Evolutionary conservation across 305 asterid genomes (phyloP).

Genomic region (Fraxinus baroniana): DNA sequence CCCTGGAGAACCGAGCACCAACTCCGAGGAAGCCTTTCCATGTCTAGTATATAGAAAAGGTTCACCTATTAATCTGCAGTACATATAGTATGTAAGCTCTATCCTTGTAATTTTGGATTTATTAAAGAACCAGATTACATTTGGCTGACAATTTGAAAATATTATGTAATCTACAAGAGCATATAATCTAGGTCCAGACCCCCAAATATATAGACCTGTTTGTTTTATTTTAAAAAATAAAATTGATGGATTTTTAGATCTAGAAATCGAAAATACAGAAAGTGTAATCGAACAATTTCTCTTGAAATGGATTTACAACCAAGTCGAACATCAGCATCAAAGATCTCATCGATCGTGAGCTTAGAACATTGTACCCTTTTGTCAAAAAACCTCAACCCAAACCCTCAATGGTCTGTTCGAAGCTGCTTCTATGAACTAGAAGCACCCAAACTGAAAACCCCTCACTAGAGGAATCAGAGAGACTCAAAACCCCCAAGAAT

Average conservation of each 20-base stretch:
- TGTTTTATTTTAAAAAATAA: too few relatives aligned
- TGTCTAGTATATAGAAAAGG: constrained; percentile 31
- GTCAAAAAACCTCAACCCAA: neutral
- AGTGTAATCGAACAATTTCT: too few relatives aligned
- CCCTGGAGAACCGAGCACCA: constrained; percentile 82
- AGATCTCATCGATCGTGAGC: neutral
- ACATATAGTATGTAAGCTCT: neutral
- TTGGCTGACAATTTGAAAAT: neutral
- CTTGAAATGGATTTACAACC: neutral
- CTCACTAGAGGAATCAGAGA: neutral
- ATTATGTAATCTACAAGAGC: neutral
- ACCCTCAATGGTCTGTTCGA: neutral
- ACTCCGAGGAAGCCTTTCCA: constrained; percentile 91
- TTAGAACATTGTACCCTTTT: neutral
- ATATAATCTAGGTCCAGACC: neutral
- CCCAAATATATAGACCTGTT: neutral
- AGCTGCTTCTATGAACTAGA: neutral
- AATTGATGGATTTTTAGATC: neutral
- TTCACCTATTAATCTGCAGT: neutral
- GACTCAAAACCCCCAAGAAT: neutral
- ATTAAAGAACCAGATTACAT: neutral
- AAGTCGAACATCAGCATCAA: neutral
- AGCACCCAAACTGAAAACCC: neutral
- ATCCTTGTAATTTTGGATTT: neutral
- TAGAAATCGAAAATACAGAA: neutral